Evolutionary conservation across 2,329 filamentous ascomycete genomes (phyloP), one percentile per base, ranked within the genome.

Genomic region (Aphanocladium album): DNA sequence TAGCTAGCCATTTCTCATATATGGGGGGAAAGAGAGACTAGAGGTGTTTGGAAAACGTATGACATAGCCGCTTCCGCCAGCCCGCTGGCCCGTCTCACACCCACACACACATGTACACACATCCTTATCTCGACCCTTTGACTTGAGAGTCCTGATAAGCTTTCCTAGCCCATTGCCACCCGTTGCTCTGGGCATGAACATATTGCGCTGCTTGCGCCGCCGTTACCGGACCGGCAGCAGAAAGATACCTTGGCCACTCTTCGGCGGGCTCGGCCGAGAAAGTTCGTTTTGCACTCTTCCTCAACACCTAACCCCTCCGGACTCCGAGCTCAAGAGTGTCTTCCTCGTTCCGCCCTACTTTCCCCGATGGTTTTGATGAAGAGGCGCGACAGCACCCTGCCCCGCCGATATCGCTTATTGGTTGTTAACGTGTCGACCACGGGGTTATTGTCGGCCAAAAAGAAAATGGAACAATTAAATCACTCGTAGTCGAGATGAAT

Each of bases 221-320:
- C 52, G 56, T 23, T 51, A 58, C 56, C 56, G 56, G 56, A n/a
- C n/a, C n/a, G n/a, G n/a, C n/a, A n/a, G n/a, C n/a, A n/a, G n/a
- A n/a, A n/a, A n/a, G n/a, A n/a, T n/a, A n/a, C n/a, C n/a, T n/a
- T n/a, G n/a, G n/a, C 6, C 19, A 21, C 16, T n/a, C 17, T 12
- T 57, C 45, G 55, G 45, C 50, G 50, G 50, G 30, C 55, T 57
- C 55, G 55, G 55, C 55, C 55, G 55, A 57, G 45, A 57, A n/a
- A n/a, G n/a, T n/a, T n/a, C 6, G 30, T 23, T n/a, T 5, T 37
- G 50, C 35, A 14, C 30, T 33, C 27, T 0, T 41, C 5, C 8
- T 5, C 21, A 11, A 27, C 33, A 49, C 54, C 43, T 57, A 37
- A 49, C 55, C 33, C 45, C 45, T n/a, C 33, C 46, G 56, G 56